Base-by-base conservation (phyloP, 2,329 filamentous ascomycete genomes). In the Neofusicoccum kwambonambiense region DNA sequence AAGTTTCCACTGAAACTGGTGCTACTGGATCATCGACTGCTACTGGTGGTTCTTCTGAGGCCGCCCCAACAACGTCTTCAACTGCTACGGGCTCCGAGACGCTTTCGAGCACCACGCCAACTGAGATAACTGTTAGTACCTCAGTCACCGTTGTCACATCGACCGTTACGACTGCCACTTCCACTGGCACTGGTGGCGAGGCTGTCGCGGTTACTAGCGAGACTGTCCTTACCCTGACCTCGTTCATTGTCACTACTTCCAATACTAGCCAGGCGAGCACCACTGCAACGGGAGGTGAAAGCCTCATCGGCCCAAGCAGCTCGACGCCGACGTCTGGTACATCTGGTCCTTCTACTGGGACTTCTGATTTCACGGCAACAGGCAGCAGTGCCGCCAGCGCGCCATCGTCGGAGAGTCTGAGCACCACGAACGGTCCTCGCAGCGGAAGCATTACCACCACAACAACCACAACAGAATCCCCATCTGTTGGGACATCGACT, bases 41-140 rank as follows among this genome's bases (percentile, higher is more conserved):
- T 0, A 69, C 66, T 11, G 67, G 69, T 11, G 65, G 54, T n/a
- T 39, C 19, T 9, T 68, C 69, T 13, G 65, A 67, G 15, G 52
- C 39, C 11, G 44, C 57, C 39, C 47, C 41, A 31, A 27, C 64
- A 7, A 66, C 66, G 0, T 50, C 66, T 13, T 41, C 51, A 9
- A 62, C 66, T 41, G 61, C 52, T 37, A 35, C 65, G 47, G 39
- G 54, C 17, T 56, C 66, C 64, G 41, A n/a, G 17, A 15, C 42
- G 4, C 47, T 35, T 61, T 51, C 44, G 3, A 13, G 44, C 44
- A 60, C 47, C 11, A 22, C 15, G 41, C 39, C 45, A 49, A 62
- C 42, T 17, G 13, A 64, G 27, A 22, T 31, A 8, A 51, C 67
- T 47, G 37, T 50, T 7, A 31, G 52, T 27, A 37, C 66, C 1